Evolutionary conservation across 2,329 filamentous ascomycete species (phyloP).

Genomic region (Neospermospora avenae): DNA sequence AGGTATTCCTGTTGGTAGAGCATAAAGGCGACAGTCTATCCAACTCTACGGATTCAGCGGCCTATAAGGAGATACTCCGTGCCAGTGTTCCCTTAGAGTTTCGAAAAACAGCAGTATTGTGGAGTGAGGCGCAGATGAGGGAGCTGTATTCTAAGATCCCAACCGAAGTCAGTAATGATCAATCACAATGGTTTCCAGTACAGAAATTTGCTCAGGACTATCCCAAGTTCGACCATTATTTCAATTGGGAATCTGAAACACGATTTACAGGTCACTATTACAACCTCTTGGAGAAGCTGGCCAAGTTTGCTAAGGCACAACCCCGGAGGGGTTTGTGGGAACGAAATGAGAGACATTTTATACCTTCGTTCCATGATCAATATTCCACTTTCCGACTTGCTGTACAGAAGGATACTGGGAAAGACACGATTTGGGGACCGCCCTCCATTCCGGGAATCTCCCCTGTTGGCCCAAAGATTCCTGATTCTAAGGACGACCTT

Average conservation of each 20-base stretch:
- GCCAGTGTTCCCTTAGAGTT: slow-evolving; percentile 68
- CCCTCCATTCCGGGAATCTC: slow-evolving; percentile 55
- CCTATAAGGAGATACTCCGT: slow-evolving; percentile 58
- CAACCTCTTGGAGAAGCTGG: slow-evolving; percentile 67
- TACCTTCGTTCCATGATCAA: slow-evolving; percentile 63
- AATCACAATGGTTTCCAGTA: slow-evolving; percentile 53
- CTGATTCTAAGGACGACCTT: slow-evolving; percentile 57
- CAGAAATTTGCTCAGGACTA: slow-evolving; percentile 69
- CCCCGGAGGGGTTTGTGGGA: slow-evolving; percentile 73
- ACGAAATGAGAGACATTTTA: slow-evolving; percentile 69
- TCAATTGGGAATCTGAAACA: slow-evolving; percentile 73
- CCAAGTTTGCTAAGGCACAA: slow-evolving; percentile 61
- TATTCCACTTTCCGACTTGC: slow-evolving; percentile 65
- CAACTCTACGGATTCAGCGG: slow-evolving; percentile 56
- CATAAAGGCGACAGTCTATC: slow-evolving; percentile 61
- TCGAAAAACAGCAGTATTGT: slow-evolving; percentile 66
- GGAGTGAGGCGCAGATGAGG: slow-evolving; percentile 71
- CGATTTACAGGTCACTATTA: slow-evolving; percentile 79
- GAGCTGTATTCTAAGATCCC: slow-evolving; percentile 74
- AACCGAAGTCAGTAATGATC: slow-evolving; percentile 38
- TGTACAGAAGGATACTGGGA: slow-evolving; percentile 45
- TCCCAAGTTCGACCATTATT: slow-evolving; percentile 59
- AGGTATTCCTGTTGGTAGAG: slow-evolving; percentile 76
- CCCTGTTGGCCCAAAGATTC: slow-evolving; percentile 58
- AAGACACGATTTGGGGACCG: slow-evolving; percentile 57